These are phyloP conservation scores for Pichia gijzeniarum DNA, from an alignment of 805 yeast genomes.

Conservation along the genomic window DNA sequence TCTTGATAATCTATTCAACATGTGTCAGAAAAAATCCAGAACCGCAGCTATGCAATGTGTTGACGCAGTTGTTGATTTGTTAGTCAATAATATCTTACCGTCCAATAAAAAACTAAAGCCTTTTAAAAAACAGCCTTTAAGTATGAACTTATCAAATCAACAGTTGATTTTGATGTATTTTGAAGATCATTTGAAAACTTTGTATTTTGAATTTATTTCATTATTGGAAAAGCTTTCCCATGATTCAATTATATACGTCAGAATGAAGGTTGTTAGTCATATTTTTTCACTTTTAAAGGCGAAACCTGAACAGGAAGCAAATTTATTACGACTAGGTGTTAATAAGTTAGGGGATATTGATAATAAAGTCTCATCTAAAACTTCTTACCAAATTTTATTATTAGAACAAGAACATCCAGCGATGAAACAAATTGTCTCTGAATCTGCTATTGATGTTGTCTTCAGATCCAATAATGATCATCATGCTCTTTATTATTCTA, in stretches of 20 bases:
- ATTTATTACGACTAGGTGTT: constrained; percentile 79
- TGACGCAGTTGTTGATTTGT: constrained; percentile 83
- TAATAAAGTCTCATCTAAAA: constrained; percentile 81
- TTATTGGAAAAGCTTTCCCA: constrained; percentile 76
- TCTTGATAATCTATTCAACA: constrained; percentile 65
- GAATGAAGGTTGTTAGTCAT: constrained; percentile 68
- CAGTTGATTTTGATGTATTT: constrained; percentile 72
- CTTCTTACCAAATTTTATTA: constrained; percentile 73
- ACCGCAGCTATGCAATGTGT: constrained; percentile 89
- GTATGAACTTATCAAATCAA: constrained; percentile 39
- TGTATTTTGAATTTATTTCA: constrained; percentile 69
- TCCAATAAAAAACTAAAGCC: constrained; percentile 76
- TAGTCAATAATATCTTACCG: constrained; percentile 77
- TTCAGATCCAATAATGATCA: constrained; percentile 73
- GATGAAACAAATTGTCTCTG: constrained; percentile 78
- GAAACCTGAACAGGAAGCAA: constrained; percentile 96
- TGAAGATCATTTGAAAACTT: constrained; percentile 81
- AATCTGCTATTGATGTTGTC: constrained; percentile 73
- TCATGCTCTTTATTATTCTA: constrained; percentile 82
- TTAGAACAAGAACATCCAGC: constrained; percentile 91
- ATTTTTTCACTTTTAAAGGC: constrained; percentile 72
- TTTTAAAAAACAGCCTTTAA: constrained; percentile 69
- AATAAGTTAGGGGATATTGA: constrained; percentile 93
- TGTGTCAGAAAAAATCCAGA: constrained; percentile 87
- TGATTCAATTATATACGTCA: constrained; percentile 85